Evolutionary conservation across 1,284 basidiomycete genomes (phyloP).

Genomic region (Moniliella sp.): DNA sequence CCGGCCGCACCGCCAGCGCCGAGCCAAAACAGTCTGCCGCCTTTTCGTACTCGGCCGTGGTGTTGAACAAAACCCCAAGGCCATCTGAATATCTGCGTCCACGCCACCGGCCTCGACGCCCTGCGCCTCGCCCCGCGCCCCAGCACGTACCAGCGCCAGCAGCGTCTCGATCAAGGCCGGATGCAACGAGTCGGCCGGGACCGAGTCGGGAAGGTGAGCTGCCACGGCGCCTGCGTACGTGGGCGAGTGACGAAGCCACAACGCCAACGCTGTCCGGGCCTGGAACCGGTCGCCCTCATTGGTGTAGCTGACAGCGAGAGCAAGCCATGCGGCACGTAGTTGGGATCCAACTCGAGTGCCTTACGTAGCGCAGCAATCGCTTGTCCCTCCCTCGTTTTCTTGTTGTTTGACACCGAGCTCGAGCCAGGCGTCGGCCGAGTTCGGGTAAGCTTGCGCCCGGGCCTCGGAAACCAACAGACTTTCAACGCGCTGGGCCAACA

Average conservation of each 20-base stretch:
- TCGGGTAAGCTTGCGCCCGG: conserved; percentile 56
- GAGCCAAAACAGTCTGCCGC: conserved; percentile 83
- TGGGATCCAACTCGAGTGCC: conserved; percentile 55
- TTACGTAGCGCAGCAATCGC: conserved; percentile 67
- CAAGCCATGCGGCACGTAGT: conserved; percentile 54
- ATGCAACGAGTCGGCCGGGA: conserved; percentile 14
- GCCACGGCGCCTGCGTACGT: conserved; percentile 39
- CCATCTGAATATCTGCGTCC: conserved; percentile 80
- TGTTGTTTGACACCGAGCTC: conserved; percentile 88
- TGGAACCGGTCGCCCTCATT: conserved; percentile 58
- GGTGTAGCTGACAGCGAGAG: conserved; percentile 70
- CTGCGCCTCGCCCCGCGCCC: too few species aligned
- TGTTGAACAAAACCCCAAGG: conserved; percentile 81
- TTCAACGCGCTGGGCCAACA: conserved; percentile 3
- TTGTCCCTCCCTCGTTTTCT: conserved; percentile 83
- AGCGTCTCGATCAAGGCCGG: conserved; percentile 26
- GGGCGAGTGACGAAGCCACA: conserved; percentile 45
- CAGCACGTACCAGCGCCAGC: conserved; percentile 35
- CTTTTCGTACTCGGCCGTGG: conserved; percentile 64
- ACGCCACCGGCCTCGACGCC: conserved; percentile 8
- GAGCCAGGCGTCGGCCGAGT: conserved; percentile 59
- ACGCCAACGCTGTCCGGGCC: conserved; percentile 55
- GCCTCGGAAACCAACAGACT: conserved; percentile 60
- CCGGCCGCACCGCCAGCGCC: conserved; percentile 64
- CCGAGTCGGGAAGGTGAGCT: conserved; percentile 35